These are phyloP conservation scores for Plantago coronopus DNA, from an alignment of 305 asterid genomes.

Conservation along the genomic window DNA sequence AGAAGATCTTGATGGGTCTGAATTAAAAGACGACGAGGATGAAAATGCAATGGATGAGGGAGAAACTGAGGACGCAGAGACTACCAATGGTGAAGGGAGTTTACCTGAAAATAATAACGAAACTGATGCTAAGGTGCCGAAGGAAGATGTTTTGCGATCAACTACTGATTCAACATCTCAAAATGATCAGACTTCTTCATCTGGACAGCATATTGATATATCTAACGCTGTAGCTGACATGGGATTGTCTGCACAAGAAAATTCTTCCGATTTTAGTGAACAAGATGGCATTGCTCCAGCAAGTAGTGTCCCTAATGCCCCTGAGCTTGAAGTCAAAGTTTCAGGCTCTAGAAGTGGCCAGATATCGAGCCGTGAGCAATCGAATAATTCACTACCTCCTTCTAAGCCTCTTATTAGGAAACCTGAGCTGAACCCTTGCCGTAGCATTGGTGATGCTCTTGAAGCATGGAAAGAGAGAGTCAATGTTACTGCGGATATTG, in stretches of 20 bases:
- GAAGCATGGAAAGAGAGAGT: constrained; percentile 97
- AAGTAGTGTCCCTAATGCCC: constrained; percentile 51
- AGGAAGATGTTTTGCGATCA: constrained; percentile 35
- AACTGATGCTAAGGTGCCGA: constrained; percentile 35
- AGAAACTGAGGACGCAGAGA: constrained; percentile 39
- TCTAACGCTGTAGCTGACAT: constrained; percentile 32
- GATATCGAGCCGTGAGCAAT: constrained; percentile 41
- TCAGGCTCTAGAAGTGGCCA: constrained; percentile 52
- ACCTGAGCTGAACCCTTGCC: constrained; percentile 72
- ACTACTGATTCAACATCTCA: constrained; percentile 32
- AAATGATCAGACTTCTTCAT: constrained; percentile 35
- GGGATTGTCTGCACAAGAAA: constrained; percentile 46
- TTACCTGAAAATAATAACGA: constrained; percentile 39
- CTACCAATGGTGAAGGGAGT: constrained; percentile 32
- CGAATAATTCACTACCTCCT: constrained; percentile 36
- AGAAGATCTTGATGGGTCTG: constrained; percentile 41
- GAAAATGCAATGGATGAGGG: constrained; percentile 35
- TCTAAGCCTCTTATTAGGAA: constrained; percentile 47
- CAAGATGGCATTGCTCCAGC: constrained; percentile 56
- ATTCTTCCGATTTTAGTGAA: constrained; percentile 39
- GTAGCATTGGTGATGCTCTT: constrained; percentile 89
- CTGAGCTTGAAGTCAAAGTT: constrained; percentile 49
- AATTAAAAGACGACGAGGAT: constrained; percentile 39
- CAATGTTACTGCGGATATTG: constrained; percentile 72
- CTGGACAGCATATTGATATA: constrained; percentile 36